Conservation (phyloP, 257 asterid species). For the Ilex asprella region DNA sequence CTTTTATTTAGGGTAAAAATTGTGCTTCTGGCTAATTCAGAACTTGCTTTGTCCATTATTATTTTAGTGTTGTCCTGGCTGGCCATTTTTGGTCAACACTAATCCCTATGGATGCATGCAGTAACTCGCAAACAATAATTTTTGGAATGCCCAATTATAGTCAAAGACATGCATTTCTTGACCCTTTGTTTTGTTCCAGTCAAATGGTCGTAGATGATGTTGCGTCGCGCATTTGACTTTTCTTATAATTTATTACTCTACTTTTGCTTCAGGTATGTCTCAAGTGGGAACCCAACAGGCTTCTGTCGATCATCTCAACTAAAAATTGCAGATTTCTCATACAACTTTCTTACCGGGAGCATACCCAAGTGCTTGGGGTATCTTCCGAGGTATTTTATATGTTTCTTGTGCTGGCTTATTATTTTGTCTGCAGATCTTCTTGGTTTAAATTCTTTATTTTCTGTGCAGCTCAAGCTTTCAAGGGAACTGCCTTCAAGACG, state of each 20-base stretch:
- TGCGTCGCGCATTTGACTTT: too few relatives aligned
- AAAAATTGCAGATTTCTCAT: slow-evolving; percentile 73
- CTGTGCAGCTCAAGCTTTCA: slow-evolving; percentile 37
- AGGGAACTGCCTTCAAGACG: slow-evolving; percentile 56
- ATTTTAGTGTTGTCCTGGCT: too few relatives aligned
- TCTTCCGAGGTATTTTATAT: slow-evolving; percentile 51
- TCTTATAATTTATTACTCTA: not conserved
- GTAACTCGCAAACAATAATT: too few relatives aligned
- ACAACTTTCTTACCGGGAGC: slow-evolving; percentile 64
- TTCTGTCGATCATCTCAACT: slow-evolving; percentile 62
- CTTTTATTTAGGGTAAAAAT: too few relatives aligned
- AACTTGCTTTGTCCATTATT: too few relatives aligned
- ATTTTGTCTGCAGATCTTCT: not conserved
- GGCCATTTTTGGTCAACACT: too few relatives aligned
- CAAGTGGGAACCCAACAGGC: slow-evolving; percentile 43
- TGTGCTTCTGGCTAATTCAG: too few relatives aligned
- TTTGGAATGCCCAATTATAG: too few relatives aligned
- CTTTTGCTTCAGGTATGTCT: slow-evolving; percentile 41
- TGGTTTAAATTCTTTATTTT: not conserved
- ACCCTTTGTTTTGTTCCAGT: too few relatives aligned
- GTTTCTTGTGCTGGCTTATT: not conserved
- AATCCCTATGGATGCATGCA: too few relatives aligned
- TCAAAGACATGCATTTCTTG: too few relatives aligned
- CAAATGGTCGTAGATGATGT: too few relatives aligned
- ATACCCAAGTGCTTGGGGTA: slow-evolving; percentile 74